Evolutionary conservation across 192 early-diverging fungal genomes (phyloP).

Genomic region (Linderina pennispora): DNA sequence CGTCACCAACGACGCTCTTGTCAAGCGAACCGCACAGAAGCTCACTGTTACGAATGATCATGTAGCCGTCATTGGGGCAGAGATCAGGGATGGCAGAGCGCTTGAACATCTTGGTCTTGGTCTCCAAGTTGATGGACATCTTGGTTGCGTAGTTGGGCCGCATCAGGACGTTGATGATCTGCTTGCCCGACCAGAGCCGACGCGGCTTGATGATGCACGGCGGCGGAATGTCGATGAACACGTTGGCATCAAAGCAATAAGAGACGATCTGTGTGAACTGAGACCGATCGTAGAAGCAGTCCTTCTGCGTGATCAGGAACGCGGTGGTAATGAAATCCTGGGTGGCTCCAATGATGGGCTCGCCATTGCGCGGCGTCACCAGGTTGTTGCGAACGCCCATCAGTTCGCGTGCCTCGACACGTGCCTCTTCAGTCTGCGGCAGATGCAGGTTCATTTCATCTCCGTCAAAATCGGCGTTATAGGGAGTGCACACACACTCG

Average conservation of each 20-base stretch:
- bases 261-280: constrained; percentile 90
- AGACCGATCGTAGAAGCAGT: constrained; percentile 90
- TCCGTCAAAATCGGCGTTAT: constrained; percentile 99
- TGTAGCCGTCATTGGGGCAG: constrained; percentile 84
- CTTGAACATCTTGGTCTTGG: constrained; percentile 72
- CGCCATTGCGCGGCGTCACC: constrained; percentile 97
- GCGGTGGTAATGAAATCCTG: constrained; percentile 99
- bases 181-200: constrained; percentile 94
- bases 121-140: constrained; percentile 80
- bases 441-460: constrained; percentile 99
- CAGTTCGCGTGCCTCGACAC: constrained; percentile 90
- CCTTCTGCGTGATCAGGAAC: constrained; percentile 89
- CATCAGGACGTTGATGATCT: constrained; percentile 85
- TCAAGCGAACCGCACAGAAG: constrained; percentile 91
- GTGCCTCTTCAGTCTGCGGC: constrained; percentile 98
- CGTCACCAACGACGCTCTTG: constrained; percentile 95
- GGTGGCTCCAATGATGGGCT: constrained; percentile 96
- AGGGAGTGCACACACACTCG: constrained; percentile 99
- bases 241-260: constrained; percentile 81
- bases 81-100: constrained; percentile 59
- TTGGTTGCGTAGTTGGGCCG: constrained; percentile 67
- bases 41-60: constrained; percentile 91
- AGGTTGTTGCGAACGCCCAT: constrained; percentile 98
- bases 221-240: constrained; percentile 87
- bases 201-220: constrained; percentile 89